Evolutionary conservation across 805 yeast species (phyloP), one percentile per base, ranked within the genome.

Genomic region (Saccharomycopsis malanga): DNA sequence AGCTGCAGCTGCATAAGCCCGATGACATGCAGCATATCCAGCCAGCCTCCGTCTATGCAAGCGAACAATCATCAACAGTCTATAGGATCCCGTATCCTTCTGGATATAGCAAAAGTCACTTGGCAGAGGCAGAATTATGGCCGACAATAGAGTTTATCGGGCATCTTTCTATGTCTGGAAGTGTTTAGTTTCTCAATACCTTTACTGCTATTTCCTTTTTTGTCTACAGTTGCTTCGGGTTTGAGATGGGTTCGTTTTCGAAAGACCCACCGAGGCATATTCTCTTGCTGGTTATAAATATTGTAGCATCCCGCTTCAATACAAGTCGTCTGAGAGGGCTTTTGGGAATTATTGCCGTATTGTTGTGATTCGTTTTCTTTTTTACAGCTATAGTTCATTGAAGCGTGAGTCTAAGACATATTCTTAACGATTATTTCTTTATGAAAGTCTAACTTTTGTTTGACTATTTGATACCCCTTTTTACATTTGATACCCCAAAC

Each of bases 11-110:
- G 17, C 9, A 32, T 6, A 9, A 9, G 36, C 17, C 5, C 15
- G 17, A 5, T n/a, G 15, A 5, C 36, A 32, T 32, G 36, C 36
- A 32, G 36, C 36, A 32, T 32, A 12, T 12, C 30, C 17, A n/a
- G 17, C 36, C 36, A 32, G 36, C 36, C 36, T 12, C 36, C 36
- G 36, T 32, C 17, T 32, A 32, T 27, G 36, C 36, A 32, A 10
- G 36, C 36, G 36, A 27, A 27, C 30, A n/a, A n/a, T 12, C 30
- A 27, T 27, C 30, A 27, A 7, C 12, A 27, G 10, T 27, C n/a
- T n/a, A n/a, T n/a, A n/a, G n/a, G 30, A 7, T 12, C 7, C 30
- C 7, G 12, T 12, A 27, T 7, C 30, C 12, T 27, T 12, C 30
- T 27, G 7, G 7, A 12, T 27, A 27, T 12, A 27, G 30, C 10